phyloP scores from a whole-genome alignment of 2,329 filamentous ascomycete genomes.

The Dothistroma septosporum region DNA sequence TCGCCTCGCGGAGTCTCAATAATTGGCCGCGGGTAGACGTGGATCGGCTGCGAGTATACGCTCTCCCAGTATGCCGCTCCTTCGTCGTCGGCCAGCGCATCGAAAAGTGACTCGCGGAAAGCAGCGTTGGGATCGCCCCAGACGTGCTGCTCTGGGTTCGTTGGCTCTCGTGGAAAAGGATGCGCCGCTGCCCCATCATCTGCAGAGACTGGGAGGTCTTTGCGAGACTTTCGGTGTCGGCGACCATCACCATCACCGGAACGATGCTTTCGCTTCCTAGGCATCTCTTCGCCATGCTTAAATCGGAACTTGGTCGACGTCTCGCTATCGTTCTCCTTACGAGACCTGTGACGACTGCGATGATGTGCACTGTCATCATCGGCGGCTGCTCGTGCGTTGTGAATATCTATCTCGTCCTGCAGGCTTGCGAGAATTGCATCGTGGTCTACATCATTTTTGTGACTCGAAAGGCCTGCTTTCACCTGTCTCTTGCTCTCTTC shows the following conservation, averaged over 20 bases:
- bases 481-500: slow-evolving; percentile 33
- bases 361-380: slow-evolving; percentile 9
- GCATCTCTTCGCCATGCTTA: slow-evolving; percentile 23
- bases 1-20: slow-evolving; percentile 51
- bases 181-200: slow-evolving; percentile 23
- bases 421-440: slow-evolving; percentile 32
- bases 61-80: slow-evolving; percentile 91
- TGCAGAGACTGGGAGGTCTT: not conserved
- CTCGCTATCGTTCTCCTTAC: not conserved
- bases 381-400: slow-evolving; percentile 25
- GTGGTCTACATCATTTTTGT: slow-evolving; percentile 26
- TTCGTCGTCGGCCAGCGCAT: slow-evolving; percentile 94
- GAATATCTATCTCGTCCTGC: slow-evolving; percentile 33
- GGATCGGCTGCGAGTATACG: slow-evolving; percentile 94
- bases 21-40: slow-evolving; percentile 69
- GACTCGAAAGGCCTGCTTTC: slow-evolving; percentile 22
- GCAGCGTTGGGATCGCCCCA: slow-evolving; percentile 64
- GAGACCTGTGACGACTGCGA: not conserved
- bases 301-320: slow-evolving; percentile 29
- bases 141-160: slow-evolving; percentile 18
- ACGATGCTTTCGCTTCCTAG: slow-evolving; percentile 23
- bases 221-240: slow-evolving; percentile 18
- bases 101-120: slow-evolving; percentile 91
- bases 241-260: slow-evolving; percentile 13
- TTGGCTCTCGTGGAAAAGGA: slow-evolving; percentile 33